Evolutionary conservation across 2,329 filamentous ascomycete species (phyloP), one percentile per base, ranked within the genome.

Genomic region (Lachnellula arida): DNA sequence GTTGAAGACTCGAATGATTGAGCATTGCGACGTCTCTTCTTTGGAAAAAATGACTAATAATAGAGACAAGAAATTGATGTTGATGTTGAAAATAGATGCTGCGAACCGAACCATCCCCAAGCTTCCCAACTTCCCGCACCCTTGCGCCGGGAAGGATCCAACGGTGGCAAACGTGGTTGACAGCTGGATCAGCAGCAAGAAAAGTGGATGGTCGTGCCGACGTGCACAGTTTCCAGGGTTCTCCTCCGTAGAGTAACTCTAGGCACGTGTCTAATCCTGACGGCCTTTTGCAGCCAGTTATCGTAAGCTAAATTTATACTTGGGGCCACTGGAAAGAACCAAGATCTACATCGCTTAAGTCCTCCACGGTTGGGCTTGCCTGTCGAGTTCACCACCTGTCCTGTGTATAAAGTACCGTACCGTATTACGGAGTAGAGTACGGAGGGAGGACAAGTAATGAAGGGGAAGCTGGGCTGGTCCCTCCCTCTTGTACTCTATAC

Each of bases 91-190:
- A 42, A 42, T 19, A 11, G 39, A 42, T 7, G 17, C 15, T 19
- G 17, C 15, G 39, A 42, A 17, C 44, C n/a, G 19, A 11, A 44
- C 42, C n/a, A 22, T 28, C 28, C 28, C 28, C 28, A 28, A 28
- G 28, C 9, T 12, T 12, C 28, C 5, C 44, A 17, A 14, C 23
- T 12, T 59, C 62, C 60, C 60, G 58, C 51, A 28, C 43, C 44
- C 50, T 49, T 47, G 59, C 47, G 46, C 52, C 62, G 59, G 62
- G 59, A 61, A 61, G 55, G 57, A 58, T 59, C 52, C 58, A 63
- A 61, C 58, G 58, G 54, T 57, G 49, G 50, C 50, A 57, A 52
- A 54, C 44, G 53, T 15, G 55, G 56, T 57, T 63, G 61, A 62
- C 60, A 63, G 52, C 50, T 50, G 51, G 50, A 54, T 39, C 46